These are phyloP conservation scores for Exophiala sp. DNA, from an alignment of 2,329 filamentous ascomycete genomes.

Conservation along the genomic window DNA sequence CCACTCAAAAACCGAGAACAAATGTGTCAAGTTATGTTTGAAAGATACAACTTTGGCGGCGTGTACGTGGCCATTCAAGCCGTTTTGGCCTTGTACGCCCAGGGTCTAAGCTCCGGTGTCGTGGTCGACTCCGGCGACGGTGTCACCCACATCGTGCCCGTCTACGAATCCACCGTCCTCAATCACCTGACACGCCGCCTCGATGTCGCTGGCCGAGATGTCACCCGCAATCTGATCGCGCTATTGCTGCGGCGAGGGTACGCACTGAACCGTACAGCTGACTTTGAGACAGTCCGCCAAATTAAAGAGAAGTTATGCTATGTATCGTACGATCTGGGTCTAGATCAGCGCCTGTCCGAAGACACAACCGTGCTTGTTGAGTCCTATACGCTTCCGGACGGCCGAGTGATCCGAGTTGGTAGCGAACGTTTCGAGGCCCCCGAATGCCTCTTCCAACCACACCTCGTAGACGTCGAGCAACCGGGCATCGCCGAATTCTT, in stretches of 20 bases:
- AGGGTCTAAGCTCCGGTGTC: constrained; percentile 90
- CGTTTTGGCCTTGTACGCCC: constrained; percentile 90
- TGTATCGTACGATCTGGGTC: constrained; percentile 93
- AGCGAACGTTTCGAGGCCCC: constrained; percentile 97
- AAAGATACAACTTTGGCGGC: constrained; percentile 90
- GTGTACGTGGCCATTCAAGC: constrained; percentile 98
- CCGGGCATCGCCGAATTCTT: constrained; percentile 94
- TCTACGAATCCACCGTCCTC: constrained; percentile 96
- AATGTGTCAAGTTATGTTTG: constrained; percentile 99
- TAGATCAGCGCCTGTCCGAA: constrained; percentile 93
- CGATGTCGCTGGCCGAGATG: constrained; percentile 93
- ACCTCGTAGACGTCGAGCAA: constrained; percentile 95
- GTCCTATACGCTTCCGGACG: constrained; percentile 94
- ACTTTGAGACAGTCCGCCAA: constrained; percentile 97
- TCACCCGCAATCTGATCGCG: constrained; percentile 96
- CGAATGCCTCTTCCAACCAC: constrained; percentile 97
- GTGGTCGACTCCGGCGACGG: constrained; percentile 98
- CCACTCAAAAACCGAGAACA: constrained; percentile 93
- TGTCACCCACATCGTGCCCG: constrained; percentile 96
- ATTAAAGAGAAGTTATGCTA: constrained; percentile 99
- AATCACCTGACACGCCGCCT: constrained; percentile 93
- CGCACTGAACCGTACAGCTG: constrained; percentile 93
- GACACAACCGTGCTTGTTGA: constrained; percentile 97
- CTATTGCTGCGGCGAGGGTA: constrained; percentile 91
- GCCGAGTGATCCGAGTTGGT: constrained; percentile 90